Evolutionary conservation across 805 yeast species (phyloP).

Genomic region (Metschnikowia rubicola): DNA sequence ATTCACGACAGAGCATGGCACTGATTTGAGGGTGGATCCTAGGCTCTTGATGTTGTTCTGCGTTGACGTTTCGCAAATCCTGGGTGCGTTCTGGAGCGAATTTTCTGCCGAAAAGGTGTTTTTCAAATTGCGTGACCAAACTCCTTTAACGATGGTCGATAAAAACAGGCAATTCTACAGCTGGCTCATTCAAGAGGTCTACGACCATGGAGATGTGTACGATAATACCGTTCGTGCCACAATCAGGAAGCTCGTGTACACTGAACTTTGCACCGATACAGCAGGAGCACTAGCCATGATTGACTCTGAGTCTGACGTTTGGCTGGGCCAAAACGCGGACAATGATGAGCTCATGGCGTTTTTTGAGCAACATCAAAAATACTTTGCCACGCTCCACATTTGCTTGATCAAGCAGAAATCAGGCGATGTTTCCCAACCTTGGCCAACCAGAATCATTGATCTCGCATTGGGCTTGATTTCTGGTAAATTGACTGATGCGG

Average conservation of each 20-base stretch:
- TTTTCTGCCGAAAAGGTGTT: conserved; percentile 2
- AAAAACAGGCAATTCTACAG: neutral
- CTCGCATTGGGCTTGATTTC: conserved; percentile 8
- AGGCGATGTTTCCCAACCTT: conserved; percentile 5
- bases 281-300: conserved; percentile 1
- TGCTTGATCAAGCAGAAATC: conserved; percentile 8
- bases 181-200: conserved; percentile 12
- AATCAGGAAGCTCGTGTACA: conserved; percentile 8
- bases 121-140: neutral
- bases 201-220: neutral
- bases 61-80: neutral
- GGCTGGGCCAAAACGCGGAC: conserved; percentile 12
- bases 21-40: conserved; percentile 2
- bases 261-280: neutral
- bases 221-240: neutral
- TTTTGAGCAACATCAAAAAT: conserved; percentile 1
- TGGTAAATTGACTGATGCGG: neutral
- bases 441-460: conserved; percentile 10
- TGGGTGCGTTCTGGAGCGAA: conserved; percentile 5
- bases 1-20: neutral
- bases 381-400: conserved; percentile 8
- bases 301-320: conserved; percentile 7
- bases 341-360: conserved; percentile 14
- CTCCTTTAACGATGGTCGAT: neutral
- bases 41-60: conserved; percentile 11